Conservation (phyloP, 345 rosid genomes). For the Carallia brachiata region DNA sequence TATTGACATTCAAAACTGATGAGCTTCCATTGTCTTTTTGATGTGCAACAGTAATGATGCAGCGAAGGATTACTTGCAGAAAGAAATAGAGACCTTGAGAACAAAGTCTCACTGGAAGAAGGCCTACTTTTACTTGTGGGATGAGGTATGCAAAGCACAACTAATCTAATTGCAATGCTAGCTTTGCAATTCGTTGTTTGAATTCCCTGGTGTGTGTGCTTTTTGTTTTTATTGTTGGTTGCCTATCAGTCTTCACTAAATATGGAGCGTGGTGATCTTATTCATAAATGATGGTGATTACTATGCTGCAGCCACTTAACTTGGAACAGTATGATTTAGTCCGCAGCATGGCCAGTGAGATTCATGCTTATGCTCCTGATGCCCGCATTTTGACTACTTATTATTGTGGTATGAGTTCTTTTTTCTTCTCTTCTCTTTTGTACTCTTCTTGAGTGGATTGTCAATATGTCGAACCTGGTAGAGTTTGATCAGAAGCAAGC, state of each 20-base stretch:
- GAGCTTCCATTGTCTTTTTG: slow-evolving; percentile 26
- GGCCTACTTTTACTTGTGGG: slow-evolving; percentile 96
- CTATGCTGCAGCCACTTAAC: slow-evolving; percentile 72
- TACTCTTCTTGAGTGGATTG: slow-evolving; percentile 5
- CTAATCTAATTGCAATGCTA: neutral
- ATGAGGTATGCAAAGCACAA: slow-evolving; percentile 56
- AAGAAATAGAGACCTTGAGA: slow-evolving; percentile 83
- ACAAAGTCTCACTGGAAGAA: slow-evolving; percentile 92
- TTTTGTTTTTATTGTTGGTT: slow-evolving; percentile 3
- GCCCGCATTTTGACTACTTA: slow-evolving; percentile 94
- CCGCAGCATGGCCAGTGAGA: slow-evolving; percentile 79
- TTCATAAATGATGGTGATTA: slow-evolving; percentile 11
- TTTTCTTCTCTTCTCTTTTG: neutral
- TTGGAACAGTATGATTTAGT: slow-evolving; percentile 79
- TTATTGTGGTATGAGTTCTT: slow-evolving; percentile 63
- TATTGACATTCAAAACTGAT: slow-evolving; percentile 33
- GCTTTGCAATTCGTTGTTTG: neutral
- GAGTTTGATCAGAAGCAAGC: too few species aligned
- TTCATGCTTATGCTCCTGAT: slow-evolving; percentile 88
- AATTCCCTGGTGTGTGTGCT: neutral
- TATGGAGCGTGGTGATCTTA: neutral
- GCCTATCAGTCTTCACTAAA: slow-evolving; percentile 2
- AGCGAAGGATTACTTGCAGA: slow-evolving; percentile 72
- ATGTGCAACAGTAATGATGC: slow-evolving; percentile 58
- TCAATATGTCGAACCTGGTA: neutral